These are phyloP conservation scores for Pleurotus cornucopiae DNA, from an alignment of 768 basidiomycete species.

Conservation along the genomic window DNA sequence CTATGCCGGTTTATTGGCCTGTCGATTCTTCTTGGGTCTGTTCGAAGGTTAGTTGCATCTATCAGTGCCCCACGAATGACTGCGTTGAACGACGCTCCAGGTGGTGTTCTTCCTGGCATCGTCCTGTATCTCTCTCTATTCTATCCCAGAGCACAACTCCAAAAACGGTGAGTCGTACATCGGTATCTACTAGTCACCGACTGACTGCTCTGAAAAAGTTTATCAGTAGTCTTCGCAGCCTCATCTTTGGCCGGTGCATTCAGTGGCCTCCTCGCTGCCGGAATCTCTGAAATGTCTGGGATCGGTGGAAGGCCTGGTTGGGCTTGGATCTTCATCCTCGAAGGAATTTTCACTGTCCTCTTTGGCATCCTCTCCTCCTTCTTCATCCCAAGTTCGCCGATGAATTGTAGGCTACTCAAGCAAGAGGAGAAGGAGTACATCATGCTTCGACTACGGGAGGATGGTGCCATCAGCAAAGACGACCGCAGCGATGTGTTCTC, in stretches of 20 bases:
- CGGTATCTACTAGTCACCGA: constrained; percentile 24
- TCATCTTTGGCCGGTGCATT: constrained; percentile 46
- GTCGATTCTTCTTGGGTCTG: constrained; percentile 45
- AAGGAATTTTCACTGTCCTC: constrained; percentile 41
- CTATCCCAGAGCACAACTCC: constrained; percentile 22
- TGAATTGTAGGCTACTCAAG: constrained; percentile 31
- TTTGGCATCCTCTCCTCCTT: constrained; percentile 39
- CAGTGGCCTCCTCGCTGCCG: constrained; percentile 55
- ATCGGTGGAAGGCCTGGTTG: constrained; percentile 43
- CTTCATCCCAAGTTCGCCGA: constrained; percentile 35
- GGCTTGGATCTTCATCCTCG: constrained; percentile 58
- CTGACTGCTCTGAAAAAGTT: constrained; percentile 36
- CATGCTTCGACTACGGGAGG: constrained; percentile 34
- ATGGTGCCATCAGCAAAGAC: constrained; percentile 20
- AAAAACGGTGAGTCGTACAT: constrained; percentile 41
- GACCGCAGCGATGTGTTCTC: constrained; percentile 25
- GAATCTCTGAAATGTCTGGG: constrained; percentile 46
- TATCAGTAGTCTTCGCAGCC: constrained; percentile 25
- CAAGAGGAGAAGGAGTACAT: constrained; percentile 29
- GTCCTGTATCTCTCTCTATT: constrained; percentile 34
- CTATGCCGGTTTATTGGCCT: constrained; percentile 39
- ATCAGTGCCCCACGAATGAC: constrained; percentile 12
- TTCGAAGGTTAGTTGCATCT: constrained; percentile 31
- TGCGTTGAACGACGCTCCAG: constrained; percentile 13
- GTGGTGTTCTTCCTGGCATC: constrained; percentile 23